phyloP scores from a whole-genome alignment of 169 alveolate genomes.

The Plasmodium adleri region DNA sequence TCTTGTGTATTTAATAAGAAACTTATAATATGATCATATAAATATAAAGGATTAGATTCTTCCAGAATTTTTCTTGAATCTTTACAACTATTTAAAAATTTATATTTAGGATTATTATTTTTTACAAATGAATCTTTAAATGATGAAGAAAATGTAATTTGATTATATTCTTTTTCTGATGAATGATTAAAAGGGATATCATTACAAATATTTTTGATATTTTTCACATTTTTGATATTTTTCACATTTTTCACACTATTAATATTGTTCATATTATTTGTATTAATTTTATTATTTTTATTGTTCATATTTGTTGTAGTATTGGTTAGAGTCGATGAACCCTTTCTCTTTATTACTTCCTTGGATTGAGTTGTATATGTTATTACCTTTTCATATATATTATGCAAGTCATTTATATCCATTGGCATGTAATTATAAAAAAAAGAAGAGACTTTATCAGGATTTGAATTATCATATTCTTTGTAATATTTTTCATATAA shows the following conservation, averaged over 20 bases:
- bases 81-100: not conserved
- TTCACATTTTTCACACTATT: not conserved
- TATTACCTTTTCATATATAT: conserved; percentile 11
- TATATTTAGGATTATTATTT: not conserved
- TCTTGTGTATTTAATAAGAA: conserved; percentile 13
- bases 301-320: not conserved
- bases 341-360: not conserved
- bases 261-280: not conserved
- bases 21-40: conserved; percentile 15
- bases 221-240: not conserved
- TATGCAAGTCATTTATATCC: conserved; percentile 19
- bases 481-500: conserved; percentile 18
- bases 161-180: not conserved
- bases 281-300: not conserved
- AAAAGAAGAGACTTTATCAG: conserved; percentile 8
- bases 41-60: conserved; percentile 5
- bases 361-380: not conserved
- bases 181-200: not conserved
- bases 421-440: conserved; percentile 29
- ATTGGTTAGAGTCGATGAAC: not conserved
- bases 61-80: conserved; percentile 14
- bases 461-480: conserved; percentile 25
- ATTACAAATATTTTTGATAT: not conserved
- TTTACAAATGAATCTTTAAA: not conserved
- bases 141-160: not conserved